Evolutionary conservation across 441 rosid species (phyloP), one percentile per base, ranked within the genome.

Genomic region (Brassica hybrid): DNA sequence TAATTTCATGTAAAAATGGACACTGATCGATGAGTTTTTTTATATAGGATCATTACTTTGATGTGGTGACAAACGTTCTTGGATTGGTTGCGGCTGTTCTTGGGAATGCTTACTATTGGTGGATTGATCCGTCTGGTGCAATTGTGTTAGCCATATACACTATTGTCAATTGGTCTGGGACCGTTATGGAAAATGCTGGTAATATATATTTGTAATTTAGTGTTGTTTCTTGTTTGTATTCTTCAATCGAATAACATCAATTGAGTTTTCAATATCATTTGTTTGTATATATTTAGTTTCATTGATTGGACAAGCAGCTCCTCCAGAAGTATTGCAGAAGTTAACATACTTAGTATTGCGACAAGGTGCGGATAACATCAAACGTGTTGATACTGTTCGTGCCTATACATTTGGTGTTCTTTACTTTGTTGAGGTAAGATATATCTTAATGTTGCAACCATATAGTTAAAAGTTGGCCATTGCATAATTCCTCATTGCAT

Each of bases 71-170:
- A 54, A 94, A 94, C 70, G 86, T 91, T 52, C 90, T 92, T 12
- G 98, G 97, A 58, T 69, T 94, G 27, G 83, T 83, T 6, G 88
- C 97, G 1, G 98, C 97, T 16, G 80, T 91, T 78, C 91, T 94
- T 59, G 97, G 91, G 48, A 88, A 94, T 83, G 80, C 82, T 18
- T 83, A 61, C 70, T 85, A 77, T 67, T 94, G 96, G 98, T 91
- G 97, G 96, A 87, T 91, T 10, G 98, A 91, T 75, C 97, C 98
- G 0, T 81, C 72, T 34, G 98, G 97, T 76, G 98, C 96, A 30
- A 85, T 90, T 54, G 64, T 84, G 64, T 93, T 91, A 56, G 98
- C 96, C 45, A 67, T 94, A 16, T 91, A 94, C 81, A 94, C 94
- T 48, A 94, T 94, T 25, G 5, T 79, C 67, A 90, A 89, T 67